phyloP scores from a whole-genome alignment of 345 rosid genomes.

The Ceriops tagal region DNA sequence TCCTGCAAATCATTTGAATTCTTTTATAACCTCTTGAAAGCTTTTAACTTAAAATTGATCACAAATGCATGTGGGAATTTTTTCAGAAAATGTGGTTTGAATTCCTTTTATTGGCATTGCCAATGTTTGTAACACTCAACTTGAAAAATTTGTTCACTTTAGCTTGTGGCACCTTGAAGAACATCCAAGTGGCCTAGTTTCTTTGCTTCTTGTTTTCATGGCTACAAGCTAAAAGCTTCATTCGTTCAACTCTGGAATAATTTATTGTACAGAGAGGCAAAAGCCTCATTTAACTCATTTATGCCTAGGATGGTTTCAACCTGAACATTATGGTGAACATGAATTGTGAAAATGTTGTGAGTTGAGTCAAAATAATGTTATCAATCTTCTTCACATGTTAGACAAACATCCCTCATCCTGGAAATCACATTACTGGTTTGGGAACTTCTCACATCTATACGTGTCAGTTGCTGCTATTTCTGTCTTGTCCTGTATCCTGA shows the following conservation, averaged over 20 bases:
- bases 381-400: neutral
- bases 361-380: neutral
- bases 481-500: too few relatives aligned
- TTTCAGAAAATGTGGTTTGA: neutral
- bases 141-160: neutral
- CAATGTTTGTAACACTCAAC: neutral
- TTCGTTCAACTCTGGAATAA: too few relatives aligned
- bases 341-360: neutral
- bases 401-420: neutral
- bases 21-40: neutral
- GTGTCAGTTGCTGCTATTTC: too few relatives aligned
- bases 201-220: neutral
- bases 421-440: neutral
- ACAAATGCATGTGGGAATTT: neutral
- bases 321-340: neutral
- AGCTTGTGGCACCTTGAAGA: conserved; percentile 5
- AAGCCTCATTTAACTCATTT: conserved; percentile 1
- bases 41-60: conserved; percentile 3
- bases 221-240: neutral
- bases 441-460: neutral
- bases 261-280: too few relatives aligned
- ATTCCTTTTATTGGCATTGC: conserved; percentile 4
- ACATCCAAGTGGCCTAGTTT: neutral
- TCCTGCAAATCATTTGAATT: neutral
- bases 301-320: neutral